These are phyloP conservation scores for Amyloporia xantha DNA, from an alignment of 768 basidiomycete species.

Conservation along the genomic window DNA sequence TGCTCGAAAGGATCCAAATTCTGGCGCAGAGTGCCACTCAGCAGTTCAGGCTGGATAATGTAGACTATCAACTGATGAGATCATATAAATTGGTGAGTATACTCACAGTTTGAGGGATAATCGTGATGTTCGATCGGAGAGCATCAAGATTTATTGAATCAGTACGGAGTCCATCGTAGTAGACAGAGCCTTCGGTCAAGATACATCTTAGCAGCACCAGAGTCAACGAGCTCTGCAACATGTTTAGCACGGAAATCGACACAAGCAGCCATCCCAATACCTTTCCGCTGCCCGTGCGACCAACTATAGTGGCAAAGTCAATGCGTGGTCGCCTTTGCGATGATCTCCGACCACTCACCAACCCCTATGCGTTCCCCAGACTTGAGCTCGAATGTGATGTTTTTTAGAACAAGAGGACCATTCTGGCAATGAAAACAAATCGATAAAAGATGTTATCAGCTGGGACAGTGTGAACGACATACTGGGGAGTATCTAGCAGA, in stretches of 20 bases:
- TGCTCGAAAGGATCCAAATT: constrained; percentile 56
- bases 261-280: constrained; percentile 11
- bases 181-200: constrained; percentile 44
- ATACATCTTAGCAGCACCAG: constrained; percentile 51
- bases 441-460: background rate
- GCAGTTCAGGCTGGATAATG: constrained; percentile 35
- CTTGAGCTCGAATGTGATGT: constrained; percentile 44
- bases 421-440: constrained; percentile 23
- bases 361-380: constrained; percentile 55
- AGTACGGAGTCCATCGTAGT: constrained; percentile 44
- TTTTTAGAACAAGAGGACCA: constrained; percentile 48
- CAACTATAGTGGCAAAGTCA: constrained; percentile 24
- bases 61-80: background rate
- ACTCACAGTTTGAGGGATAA: constrained; percentile 47
- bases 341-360: constrained; percentile 13
- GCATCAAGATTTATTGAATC: constrained; percentile 45
- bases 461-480: background rate
- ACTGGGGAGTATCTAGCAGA: constrained; percentile 31
- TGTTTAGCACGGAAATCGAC: background rate
- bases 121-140: constrained; percentile 47
- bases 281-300: constrained; percentile 54
- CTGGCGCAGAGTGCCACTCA: constrained; percentile 48
- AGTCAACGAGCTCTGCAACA: constrained; percentile 36
- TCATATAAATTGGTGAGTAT: constrained; percentile 10
- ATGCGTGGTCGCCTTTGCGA: background rate